Percentiles rank a stretch among this genome's conserved stretches.
Conservation (phyloP, 208 protist species). For the Sergeia podlipaevii region DNA sequence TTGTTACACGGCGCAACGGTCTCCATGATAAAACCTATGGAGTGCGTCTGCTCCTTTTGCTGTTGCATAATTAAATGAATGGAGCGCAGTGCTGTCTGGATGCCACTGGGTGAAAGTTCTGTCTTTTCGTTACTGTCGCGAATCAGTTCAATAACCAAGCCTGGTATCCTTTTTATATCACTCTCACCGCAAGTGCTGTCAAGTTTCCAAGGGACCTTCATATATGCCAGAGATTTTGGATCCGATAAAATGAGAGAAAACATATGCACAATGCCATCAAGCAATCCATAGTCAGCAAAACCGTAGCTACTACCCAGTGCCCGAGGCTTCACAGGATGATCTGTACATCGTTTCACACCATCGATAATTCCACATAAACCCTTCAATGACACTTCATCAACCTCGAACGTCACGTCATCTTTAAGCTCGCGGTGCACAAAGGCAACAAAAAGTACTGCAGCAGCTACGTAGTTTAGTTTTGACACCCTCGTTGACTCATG, state of each 20-base stretch:
- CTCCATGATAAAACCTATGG: slow-evolving; percentile 59
- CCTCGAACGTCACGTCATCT: slow-evolving; percentile 70
- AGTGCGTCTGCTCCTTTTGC: slow-evolving; percentile 44
- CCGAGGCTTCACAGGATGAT: slow-evolving; percentile 37
- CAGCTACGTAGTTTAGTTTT: slow-evolving; percentile 62
- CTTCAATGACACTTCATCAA: slow-evolving; percentile 32
- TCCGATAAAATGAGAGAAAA: slow-evolving; percentile 82
- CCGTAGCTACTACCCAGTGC: slow-evolving; percentile 84
- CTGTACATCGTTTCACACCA: slow-evolving; percentile 17
- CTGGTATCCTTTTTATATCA: slow-evolving; percentile 43
- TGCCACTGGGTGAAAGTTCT: slow-evolving; percentile 77
- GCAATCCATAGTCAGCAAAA: slow-evolving; percentile 83
- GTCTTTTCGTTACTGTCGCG: slow-evolving; percentile 66
- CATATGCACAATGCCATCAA: slow-evolving; percentile 88
- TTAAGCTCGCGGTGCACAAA: slow-evolving; percentile 83
- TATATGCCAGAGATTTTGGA: slow-evolving; percentile 63
- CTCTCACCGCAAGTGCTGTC: slow-evolving; percentile 41
- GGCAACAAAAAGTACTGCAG: slow-evolving; percentile 67
- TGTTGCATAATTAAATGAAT: slow-evolving; percentile 65
- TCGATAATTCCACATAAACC: slow-evolving; percentile 24
- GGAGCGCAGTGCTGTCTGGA: slow-evolving; percentile 69
- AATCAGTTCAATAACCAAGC: slow-evolving; percentile 55
- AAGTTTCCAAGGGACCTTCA: slow-evolving; percentile 8
- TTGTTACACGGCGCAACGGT: slow-evolving; percentile 31
- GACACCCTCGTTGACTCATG: slow-evolving; percentile 1